Evolutionary conservation across 2,329 filamentous ascomycete species (phyloP), one percentile per base, ranked within the genome.

Genomic region (Penicillium aurantiogriseum): DNA sequence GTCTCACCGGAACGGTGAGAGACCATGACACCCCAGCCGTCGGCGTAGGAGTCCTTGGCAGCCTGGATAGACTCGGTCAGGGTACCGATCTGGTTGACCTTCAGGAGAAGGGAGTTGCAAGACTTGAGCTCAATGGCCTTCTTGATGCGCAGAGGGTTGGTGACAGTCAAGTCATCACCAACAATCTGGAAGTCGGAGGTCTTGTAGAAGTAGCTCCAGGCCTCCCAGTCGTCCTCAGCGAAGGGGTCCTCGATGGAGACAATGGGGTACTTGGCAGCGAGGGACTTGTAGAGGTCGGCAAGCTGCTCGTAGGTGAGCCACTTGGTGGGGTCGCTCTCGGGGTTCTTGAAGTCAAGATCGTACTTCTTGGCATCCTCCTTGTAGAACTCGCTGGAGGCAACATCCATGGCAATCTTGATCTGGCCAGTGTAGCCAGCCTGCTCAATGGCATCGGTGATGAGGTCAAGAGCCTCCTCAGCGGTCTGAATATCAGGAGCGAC

Each of bases 161-260:
- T 99, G 80, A 99, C 94, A 68, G 94, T 97, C 85, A 99, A 81
- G 77, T 99, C 94, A 76, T 99, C 94, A 83, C 88, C 94, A 68
- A 99, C 94, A 76, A 99, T 92, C 86, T 99, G 94, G 85, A 95
- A 92, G 80, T 97, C 88, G 76, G 91, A 92, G 72, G 91, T 94
- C 90, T 97, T 97, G 89, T 89, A 96, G 89, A 97, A 99, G 88
- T 97, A 96, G 87, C 91, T 96, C 94, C 94, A 99, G 63, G 94
- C 94, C 87, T 97, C 93, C 94, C 94, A 99, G 85, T 99, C 94
- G 74, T 97, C 94, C 87, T 99, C 94, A 66, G 91, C 93, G 81
- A 99, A 99, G 76, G 94, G 94, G 79, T 99, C 94, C 84, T 99
- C 94, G 71, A 99, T 97, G 80, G 87, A 91, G 81, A 97, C 91